These are phyloP conservation scores for Ganoderma resinaceum DNA, from an alignment of 1,284 basidiomycete genomes.

Conservation along the genomic window DNA sequence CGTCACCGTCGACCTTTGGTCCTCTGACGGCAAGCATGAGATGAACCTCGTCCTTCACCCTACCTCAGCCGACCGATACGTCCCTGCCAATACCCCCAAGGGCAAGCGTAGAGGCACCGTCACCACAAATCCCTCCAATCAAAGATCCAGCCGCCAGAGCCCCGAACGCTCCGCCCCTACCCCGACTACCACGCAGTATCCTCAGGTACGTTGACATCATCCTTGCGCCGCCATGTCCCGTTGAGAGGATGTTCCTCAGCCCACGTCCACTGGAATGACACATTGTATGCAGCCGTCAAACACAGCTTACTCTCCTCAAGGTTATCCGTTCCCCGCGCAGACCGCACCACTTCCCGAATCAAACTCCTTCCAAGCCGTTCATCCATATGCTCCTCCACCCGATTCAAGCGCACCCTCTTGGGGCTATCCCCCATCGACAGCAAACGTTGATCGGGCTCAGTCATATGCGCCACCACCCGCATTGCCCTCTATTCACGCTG, in stretches of 20 bases:
- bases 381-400: slow-evolving; percentile 34
- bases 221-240: slow-evolving; percentile 18
- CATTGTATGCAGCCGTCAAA: slow-evolving; percentile 47
- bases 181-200: slow-evolving; percentile 30
- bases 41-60: slow-evolving; percentile 90
- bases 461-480: slow-evolving; percentile 57
- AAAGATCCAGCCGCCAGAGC: slow-evolving; percentile 35
- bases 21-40: slow-evolving; percentile 78
- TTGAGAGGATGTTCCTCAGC: slow-evolving; percentile 25
- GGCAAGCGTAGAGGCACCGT: slow-evolving; percentile 46
- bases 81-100: slow-evolving; percentile 63
- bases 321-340: slow-evolving; percentile 48
- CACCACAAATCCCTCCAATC: slow-evolving; percentile 32
- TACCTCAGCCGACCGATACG: slow-evolving; percentile 75
- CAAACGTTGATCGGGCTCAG: slow-evolving; percentile 57
- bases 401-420: slow-evolving; percentile 49
- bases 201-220: slow-evolving; percentile 34
- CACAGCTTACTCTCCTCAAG: slow-evolving; percentile 48
- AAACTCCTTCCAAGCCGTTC: slow-evolving; percentile 40
- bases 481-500: slow-evolving; percentile 31
- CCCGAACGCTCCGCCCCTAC: slow-evolving; percentile 31
- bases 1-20: slow-evolving; percentile 90
- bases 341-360: slow-evolving; percentile 43
- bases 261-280: slow-evolving; percentile 42
- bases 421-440: slow-evolving; percentile 55